phyloP scores from a whole-genome alignment of 75 land plant species.

The Pinus tabuliformis region DNA sequence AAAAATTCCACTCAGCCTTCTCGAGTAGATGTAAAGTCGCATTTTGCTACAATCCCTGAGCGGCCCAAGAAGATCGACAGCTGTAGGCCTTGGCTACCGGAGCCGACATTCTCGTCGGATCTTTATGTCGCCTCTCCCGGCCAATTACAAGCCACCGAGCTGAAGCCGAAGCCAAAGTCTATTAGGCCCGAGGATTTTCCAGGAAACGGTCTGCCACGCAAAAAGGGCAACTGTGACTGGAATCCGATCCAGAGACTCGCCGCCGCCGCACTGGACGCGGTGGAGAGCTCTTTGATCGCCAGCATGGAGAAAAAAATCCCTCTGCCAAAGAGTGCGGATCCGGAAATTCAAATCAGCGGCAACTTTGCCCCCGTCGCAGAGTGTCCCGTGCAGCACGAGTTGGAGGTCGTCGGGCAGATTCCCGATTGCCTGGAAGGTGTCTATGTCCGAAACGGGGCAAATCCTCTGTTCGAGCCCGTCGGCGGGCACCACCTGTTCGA shows the following conservation, averaged over 20 bases:
- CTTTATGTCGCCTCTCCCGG: too few species aligned
- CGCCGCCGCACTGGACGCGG: constrained; percentile 41
- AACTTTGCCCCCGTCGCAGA: constrained; percentile 85
- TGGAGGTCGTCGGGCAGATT: constrained; percentile 57
- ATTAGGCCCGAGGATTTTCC: too few species aligned
- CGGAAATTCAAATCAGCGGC: constrained; percentile 67
- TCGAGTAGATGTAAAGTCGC: too few species aligned
- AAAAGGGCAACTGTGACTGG: constrained; percentile 20
- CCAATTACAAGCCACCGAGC: too few species aligned
- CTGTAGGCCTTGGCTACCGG: too few species aligned
- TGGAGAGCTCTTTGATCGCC: constrained; percentile 45
- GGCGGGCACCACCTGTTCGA: constrained; percentile 91
- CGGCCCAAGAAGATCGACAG: too few species aligned
- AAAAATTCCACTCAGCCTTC: too few species aligned
- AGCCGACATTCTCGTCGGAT: too few species aligned
- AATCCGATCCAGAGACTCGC: constrained; percentile 49
- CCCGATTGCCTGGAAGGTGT: constrained; percentile 74
- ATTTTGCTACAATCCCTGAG: too few species aligned
- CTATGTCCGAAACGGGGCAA: constrained; percentile 86
- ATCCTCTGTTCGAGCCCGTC: constrained; percentile 65
- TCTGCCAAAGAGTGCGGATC: constrained; percentile 64
- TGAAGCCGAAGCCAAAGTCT: too few species aligned
- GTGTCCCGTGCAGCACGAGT: constrained; percentile 33
- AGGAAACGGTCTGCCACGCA: not conserved
- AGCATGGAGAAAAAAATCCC: constrained; percentile 42